These are phyloP conservation scores for Yarrowia sp. DNA, from an alignment of 805 yeast species.

Conservation along the genomic window DNA sequence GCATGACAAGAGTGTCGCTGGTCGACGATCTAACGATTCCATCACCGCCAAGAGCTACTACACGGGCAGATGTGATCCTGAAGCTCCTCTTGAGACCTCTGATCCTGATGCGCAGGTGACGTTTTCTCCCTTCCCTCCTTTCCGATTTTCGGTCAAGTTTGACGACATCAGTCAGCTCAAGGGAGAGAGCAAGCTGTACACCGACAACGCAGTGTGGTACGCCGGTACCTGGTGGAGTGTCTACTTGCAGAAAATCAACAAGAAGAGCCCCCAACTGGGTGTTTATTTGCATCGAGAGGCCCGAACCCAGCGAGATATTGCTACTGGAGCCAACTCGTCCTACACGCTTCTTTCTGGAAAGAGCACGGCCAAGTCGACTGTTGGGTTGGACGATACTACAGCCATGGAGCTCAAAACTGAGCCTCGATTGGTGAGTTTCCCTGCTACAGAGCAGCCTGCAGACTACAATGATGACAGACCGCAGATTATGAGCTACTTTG, in stretches of 20 bases:
- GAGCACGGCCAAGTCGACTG: slow-evolving; percentile 19
- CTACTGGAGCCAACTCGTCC: background rate
- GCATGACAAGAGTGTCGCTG: slow-evolving; percentile 21
- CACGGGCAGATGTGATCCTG: background rate
- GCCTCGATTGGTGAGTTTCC: slow-evolving; percentile 8
- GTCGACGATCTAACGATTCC: slow-evolving; percentile 5
- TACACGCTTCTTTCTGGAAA: slow-evolving; percentile 1
- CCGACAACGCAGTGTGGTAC: slow-evolving; percentile 51
- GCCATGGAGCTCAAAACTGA: slow-evolving; percentile 23
- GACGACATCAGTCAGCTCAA: slow-evolving; percentile 47
- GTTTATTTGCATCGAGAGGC: slow-evolving; percentile 52
- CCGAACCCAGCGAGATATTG: slow-evolving; percentile 35
- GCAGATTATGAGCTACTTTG: slow-evolving; percentile 49
- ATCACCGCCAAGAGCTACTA: slow-evolving; percentile 7
- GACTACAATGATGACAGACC: slow-evolving; percentile 49
- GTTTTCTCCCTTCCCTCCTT: slow-evolving; percentile 50
- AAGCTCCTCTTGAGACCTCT: slow-evolving; percentile 1
- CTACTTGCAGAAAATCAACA: slow-evolving; percentile 50
- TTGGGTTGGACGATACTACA: slow-evolving; percentile 8
- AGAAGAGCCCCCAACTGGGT: slow-evolving; percentile 51
- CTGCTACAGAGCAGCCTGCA: slow-evolving; percentile 1
- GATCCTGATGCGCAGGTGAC: slow-evolving; percentile 13
- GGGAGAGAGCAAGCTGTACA: slow-evolving; percentile 50
- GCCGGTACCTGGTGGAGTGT: slow-evolving; percentile 63
- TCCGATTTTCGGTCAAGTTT: slow-evolving; percentile 54